Conservation (phyloP, 352 stramenopile species). For the Pythium dissotocum region DNA sequence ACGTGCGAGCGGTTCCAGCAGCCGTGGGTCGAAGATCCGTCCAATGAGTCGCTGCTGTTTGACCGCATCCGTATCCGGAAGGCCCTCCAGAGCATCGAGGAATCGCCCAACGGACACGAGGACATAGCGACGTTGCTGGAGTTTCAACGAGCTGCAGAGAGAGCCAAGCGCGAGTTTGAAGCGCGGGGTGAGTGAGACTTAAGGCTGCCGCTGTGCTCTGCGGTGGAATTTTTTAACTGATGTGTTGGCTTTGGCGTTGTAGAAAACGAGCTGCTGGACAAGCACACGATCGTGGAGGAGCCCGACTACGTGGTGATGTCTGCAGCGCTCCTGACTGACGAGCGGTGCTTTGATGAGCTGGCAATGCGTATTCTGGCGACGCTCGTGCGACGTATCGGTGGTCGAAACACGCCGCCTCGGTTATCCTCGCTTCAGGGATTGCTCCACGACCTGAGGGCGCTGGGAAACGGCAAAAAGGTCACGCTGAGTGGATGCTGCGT, state of each 20-base stretch:
- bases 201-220: too few relatives aligned
- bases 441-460: conserved; percentile 40
- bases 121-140: conserved; percentile 7
- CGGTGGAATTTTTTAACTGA: conserved; percentile 1
- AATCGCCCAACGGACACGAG: not conserved
- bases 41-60: conserved; percentile 74
- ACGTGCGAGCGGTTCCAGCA: conserved; percentile 76
- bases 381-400: conserved; percentile 52
- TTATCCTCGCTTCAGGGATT: conserved; percentile 53
- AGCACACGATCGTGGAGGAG: conserved; percentile 38
- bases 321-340: conserved; percentile 45
- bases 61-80: conserved; percentile 85
- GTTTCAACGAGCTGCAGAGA: conserved; percentile 23
- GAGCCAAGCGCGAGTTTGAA: conserved; percentile 23
- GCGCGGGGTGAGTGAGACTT: conserved; percentile 10
- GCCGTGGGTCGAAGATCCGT: conserved; percentile 82
- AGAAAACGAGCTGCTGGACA: conserved; percentile 54
- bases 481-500: conserved; percentile 72
- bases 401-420: conserved; percentile 58
- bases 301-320: conserved; percentile 38
- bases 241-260: conserved; percentile 1
- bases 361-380: conserved; percentile 57
- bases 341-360: conserved; percentile 66
- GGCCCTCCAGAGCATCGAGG: conserved; percentile 32
- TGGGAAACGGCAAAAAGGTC: conserved; percentile 67